Base-by-base conservation (phyloP, 1,284 basidiomycete genomes). In the Fereydounia khargensis region DNA sequence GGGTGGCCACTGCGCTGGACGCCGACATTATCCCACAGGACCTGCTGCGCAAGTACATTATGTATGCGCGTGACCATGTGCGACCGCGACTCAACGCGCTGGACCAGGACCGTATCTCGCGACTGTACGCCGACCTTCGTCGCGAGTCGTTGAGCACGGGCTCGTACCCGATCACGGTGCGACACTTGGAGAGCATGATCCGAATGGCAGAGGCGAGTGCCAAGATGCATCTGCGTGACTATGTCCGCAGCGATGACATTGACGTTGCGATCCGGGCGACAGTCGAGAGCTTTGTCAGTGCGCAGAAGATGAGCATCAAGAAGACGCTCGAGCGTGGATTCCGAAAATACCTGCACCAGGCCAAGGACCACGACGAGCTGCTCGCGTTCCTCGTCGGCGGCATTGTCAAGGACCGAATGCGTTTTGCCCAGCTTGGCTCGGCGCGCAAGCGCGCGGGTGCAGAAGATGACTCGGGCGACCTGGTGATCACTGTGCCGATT, bases 301-400 rank as follows among this genome's bases (percentile, higher is more conserved):
- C 94, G 16, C 95, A 98, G 76, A 99, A 99, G 81, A 88, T 92
- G 82, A 91, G 88, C 53, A 91, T 98, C 79, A 97, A 97, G 82
- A 94, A 90, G 80, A 92, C 91, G 14, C 81, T 99, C 33, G 90
- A 98, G 78, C 82, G 95, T 7, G 63, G 69, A 3, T 94, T 96
- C 86, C 84, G 94, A 56, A 97, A 97, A 78, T 99, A 99, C 76
- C 82, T 98, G 34, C 90, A 91, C 38, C 88, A 92, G 70, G 86
- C 91, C 11, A 85, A 86, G 48, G 95, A 99, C 74, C 65, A 94
- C 77, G 91, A 98, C 77, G 95, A 99, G 77, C 79, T 99, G 46
- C 82, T 98, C 24, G 83, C 90, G 2, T 98, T 96, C 83, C 79
- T 98, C 55, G 85, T 99, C 18, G 94, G 95, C 30, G 86, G 91